Evolutionary conservation across 1,284 basidiomycete species (phyloP), one percentile per base, ranked within the genome.

Genomic region (Sporisorium graminicola): DNA sequence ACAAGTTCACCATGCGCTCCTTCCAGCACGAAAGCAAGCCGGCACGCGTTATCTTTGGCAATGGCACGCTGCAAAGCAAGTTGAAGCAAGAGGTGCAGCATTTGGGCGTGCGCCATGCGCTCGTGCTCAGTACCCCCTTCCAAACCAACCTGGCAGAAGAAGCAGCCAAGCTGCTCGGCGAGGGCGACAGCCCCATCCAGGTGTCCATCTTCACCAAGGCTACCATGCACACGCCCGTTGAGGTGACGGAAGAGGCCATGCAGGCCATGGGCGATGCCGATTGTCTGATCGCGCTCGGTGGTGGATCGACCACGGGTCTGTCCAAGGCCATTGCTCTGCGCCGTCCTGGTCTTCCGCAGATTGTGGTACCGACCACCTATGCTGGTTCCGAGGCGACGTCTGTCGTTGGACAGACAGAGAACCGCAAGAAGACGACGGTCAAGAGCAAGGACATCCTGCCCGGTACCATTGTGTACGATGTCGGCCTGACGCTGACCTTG

Each of bases 361-460:
- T 88, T 33, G 87, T 87, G 24, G 83, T 89, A 12, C 88, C 88
- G 18, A 88, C 88, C 1, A 88, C 88, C 20, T 89, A 88, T 61
- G 86, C 88, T 12, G 88, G 88, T 0, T 87, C 86, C 3, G 88
- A 89, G 78, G 83, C 84, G 44, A 88, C 88, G 2, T 83, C 88
- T 8, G 86, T 88, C 55, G 85, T 88, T 29, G 88, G 88, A 13
- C 87, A 89, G 77, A 88, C 87, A 16, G 86, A 87, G 59, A 85
- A 86, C 44, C 86, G 86, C 27, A 68, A 86, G 49, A 88, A 88
- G 80, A 88, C 86, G 44, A 88, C 87, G 20, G 86, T 87, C 60
- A 87, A 82, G 70, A 86, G 86, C 7, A 79, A 82, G 44, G 87
- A 86, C 77, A 87, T 88, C 50, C 82, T 88, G 7, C 88, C 88